phyloP scores from a whole-genome alignment of 1,139 yeast genomes.

The Hyphopichia pseudoburtonii region DNA sequence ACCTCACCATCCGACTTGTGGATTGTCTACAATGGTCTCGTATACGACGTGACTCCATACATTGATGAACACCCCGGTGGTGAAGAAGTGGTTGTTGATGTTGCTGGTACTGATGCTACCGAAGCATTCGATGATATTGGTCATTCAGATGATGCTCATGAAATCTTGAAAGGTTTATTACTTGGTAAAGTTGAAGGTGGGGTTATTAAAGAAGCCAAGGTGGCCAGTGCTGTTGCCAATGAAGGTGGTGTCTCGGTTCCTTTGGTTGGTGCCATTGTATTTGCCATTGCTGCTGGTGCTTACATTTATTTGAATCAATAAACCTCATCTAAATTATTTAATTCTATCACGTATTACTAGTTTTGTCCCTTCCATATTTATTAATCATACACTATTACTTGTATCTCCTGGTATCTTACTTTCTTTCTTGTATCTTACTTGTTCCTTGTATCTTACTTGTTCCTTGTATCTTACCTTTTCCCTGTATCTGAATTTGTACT shows the following conservation, averaged over 20 bases:
- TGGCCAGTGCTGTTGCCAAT: slow-evolving; percentile 18
- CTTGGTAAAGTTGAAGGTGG: slow-evolving; percentile 63
- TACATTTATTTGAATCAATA: slow-evolving; percentile 39
- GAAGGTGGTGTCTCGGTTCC: slow-evolving; percentile 31
- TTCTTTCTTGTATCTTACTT: no score
- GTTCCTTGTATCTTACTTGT: no score
- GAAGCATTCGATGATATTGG: slow-evolving; percentile 96
- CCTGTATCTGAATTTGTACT: no score
- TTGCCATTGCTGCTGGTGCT: slow-evolving; percentile 57
- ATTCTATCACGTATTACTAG: no score
- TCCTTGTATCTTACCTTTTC: no score
- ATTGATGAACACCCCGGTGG: slow-evolving; percentile 97
- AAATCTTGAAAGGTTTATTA: slow-evolving; percentile 62
- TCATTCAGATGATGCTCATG: slow-evolving; percentile 94
- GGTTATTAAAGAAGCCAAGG: slow-evolving; percentile 28
- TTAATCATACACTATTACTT: no score
- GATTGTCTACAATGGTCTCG: slow-evolving; percentile 89
- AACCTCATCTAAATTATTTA: no score
- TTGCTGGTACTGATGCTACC: slow-evolving; percentile 92
- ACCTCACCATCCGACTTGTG: slow-evolving; percentile 78
- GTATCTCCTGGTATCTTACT: no score
- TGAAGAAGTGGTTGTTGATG: slow-evolving; percentile 89
- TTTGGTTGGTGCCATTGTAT: slow-evolving; percentile 47
- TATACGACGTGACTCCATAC: slow-evolving; percentile 80
- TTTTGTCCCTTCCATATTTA: no score